phyloP scores from a whole-genome alignment of 2,329 filamentous ascomycete species.

The Thelonectria olida region DNA sequence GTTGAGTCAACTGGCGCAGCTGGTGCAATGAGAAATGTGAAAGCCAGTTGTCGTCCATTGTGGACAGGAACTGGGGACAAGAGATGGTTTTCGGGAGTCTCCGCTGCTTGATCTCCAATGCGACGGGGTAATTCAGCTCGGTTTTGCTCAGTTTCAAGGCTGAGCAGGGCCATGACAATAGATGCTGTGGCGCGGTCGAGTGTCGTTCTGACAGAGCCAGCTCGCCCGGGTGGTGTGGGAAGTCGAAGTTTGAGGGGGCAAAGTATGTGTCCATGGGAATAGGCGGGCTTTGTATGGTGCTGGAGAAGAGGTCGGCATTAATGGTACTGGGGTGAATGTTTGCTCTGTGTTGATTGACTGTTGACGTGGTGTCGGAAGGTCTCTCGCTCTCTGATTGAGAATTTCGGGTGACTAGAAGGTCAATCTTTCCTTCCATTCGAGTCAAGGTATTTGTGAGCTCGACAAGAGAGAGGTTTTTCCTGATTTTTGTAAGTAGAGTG shows the following conservation, averaged over 20 bases:
- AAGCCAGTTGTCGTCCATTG: conserved; percentile 2
- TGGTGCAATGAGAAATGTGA: conserved; percentile 20
- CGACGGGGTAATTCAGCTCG: conserved; percentile 22
- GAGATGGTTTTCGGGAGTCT: conserved; percentile 7
- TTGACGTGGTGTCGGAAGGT: not conserved
- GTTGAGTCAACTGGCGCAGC: conserved; percentile 12
- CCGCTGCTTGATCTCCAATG: conserved; percentile 21
- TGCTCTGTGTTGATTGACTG: not conserved
- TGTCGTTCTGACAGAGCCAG: conserved; percentile 20
- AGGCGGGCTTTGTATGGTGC: not conserved
- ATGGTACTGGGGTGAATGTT: not conserved
- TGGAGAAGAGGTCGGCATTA: not conserved
- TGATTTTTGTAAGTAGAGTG: not conserved
- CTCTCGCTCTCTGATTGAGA: not conserved
- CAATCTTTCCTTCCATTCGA: conserved; percentile 26
- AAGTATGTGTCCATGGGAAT: conserved; percentile 16
- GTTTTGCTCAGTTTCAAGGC: conserved; percentile 11
- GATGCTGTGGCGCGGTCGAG: conserved; percentile 23
- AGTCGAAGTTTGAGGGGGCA: not conserved
- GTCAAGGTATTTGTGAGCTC: conserved; percentile 17
- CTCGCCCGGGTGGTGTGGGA: conserved; percentile 8
- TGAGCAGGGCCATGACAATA: conserved; percentile 27
- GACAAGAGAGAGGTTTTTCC: conserved; percentile 11
- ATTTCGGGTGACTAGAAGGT: not conserved
- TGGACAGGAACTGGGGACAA: not conserved